Evolutionary conservation across 495 filamentous ascomycete genomes (phyloP).

Genomic region (Aspergillus hancockii): DNA sequence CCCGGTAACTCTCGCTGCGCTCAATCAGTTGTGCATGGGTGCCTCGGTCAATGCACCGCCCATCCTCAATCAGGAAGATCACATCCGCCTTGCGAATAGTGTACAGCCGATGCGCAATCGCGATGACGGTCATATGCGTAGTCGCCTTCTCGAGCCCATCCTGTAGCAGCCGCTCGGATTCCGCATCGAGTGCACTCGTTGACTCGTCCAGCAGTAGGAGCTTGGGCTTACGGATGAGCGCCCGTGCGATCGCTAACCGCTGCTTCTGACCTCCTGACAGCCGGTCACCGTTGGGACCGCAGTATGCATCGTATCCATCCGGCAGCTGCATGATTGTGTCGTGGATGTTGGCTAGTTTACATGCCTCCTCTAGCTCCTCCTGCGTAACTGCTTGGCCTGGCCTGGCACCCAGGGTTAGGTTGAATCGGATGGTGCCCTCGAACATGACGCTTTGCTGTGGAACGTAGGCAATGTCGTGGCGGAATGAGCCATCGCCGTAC

Average conservation of each 20-base stretch:
- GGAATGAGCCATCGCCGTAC: conserved; percentile 35
- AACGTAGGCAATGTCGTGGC: conserved; percentile 49
- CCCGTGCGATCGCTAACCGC: conserved; percentile 70
- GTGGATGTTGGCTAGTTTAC: conserved; percentile 59
- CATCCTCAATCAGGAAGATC: conserved; percentile 75
- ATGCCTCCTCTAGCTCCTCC: conserved; percentile 57
- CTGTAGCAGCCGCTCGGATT: conserved; percentile 71
- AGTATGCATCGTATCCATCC: conserved; percentile 62
- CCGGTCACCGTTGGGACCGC: conserved; percentile 60
- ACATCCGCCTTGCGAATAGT: conserved; percentile 72
- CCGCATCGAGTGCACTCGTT: conserved; percentile 69
- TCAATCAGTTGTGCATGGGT: conserved; percentile 66
- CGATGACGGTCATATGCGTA: conserved; percentile 71
- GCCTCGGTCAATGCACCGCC: conserved; percentile 64
- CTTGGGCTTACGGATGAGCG: conserved; percentile 68
- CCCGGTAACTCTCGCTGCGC: conserved; percentile 56
- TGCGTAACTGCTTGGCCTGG: conserved; percentile 40
- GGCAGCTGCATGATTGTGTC: conserved; percentile 57
- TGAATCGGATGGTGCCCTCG: conserved; percentile 54
- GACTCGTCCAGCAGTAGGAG: conserved; percentile 77
- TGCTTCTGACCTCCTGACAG: conserved; percentile 78
- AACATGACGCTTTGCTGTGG: conserved; percentile 54
- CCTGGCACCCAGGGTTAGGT: conserved; percentile 52
- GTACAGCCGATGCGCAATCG: conserved; percentile 71
- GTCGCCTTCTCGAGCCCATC: conserved; percentile 62